Percentiles rank a stretch among this genome's conserved stretches.
phyloP scores from a whole-genome alignment of 495 filamentous ascomycete genomes.

The Aspergillus nidulans region DNA sequence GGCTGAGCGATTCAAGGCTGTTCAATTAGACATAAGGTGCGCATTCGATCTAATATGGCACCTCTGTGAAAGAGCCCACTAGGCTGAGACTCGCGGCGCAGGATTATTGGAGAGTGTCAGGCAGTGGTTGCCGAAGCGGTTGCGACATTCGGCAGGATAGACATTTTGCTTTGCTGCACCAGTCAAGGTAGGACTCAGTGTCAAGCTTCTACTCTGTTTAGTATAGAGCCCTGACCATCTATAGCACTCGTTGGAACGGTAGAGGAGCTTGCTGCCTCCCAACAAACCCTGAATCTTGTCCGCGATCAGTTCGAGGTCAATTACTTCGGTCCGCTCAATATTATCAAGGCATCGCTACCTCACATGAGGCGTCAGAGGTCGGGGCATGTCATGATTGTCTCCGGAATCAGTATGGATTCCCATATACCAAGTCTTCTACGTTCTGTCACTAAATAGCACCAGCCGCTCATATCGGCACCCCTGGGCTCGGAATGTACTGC shows the following conservation, averaged over 20 bases:
- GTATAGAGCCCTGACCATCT: conserved; percentile 1
- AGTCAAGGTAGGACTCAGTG: conserved; percentile 60
- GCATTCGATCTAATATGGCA: conserved; percentile 5
- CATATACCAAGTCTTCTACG: background rate
- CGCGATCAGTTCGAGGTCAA: conserved; percentile 90
- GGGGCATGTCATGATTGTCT: conserved; percentile 87
- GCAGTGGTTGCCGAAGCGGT: conserved; percentile 83
- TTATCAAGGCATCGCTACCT: conserved; percentile 86
- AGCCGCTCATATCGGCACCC: conserved; percentile 88
- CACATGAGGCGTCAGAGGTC: conserved; percentile 70
- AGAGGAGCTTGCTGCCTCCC: conserved; percentile 77
- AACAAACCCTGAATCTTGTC: conserved; percentile 69
- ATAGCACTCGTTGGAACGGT: conserved; percentile 83
- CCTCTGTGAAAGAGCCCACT: background rate
- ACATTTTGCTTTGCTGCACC: conserved; percentile 84
- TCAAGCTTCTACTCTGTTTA: background rate
- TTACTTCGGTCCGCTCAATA: conserved; percentile 91
- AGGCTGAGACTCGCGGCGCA: conserved; percentile 20
- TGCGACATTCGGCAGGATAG: conserved; percentile 76
- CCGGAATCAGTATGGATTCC: conserved; percentile 63
- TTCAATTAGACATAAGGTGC: conserved; percentile 50
- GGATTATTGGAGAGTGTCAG: conserved; percentile 57
- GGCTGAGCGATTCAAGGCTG: conserved; percentile 39
- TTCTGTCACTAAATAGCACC: conserved; percentile 13
- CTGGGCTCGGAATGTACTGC: conserved; percentile 84